phyloP scores from a whole-genome alignment of 257 asterid species.

The Paulownia fortunei region DNA sequence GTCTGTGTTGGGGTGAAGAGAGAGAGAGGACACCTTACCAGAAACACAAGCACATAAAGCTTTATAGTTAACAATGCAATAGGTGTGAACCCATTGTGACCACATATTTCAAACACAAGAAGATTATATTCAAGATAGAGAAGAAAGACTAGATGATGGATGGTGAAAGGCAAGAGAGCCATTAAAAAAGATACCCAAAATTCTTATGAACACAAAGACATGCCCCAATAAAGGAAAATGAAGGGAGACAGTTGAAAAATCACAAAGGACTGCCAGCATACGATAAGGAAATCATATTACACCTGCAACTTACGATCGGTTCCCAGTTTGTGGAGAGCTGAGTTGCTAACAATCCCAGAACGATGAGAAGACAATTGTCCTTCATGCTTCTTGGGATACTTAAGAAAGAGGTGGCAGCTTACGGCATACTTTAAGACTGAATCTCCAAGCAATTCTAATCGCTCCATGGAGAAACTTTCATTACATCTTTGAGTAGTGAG shows the following conservation, averaged over 20 bases:
- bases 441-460: conserved; percentile 94
- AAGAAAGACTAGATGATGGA: background rate
- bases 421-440: conserved; percentile 80
- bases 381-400: conserved; percentile 75
- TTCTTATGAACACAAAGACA: background rate
- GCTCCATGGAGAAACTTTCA: conserved; percentile 94
- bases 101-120: too few species aligned
- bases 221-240: background rate
- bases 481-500: conserved; percentile 79
- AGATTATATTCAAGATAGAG: too few species aligned
- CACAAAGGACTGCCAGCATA: background rate
- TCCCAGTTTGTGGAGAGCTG: conserved; percentile 77
- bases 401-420: conserved; percentile 82
- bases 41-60: too few species aligned
- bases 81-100: too few species aligned
- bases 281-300: conserved; percentile 19
- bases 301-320: conserved; percentile 80
- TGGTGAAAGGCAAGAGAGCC: background rate
- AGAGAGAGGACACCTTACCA: too few species aligned
- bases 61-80: too few species aligned
- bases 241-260: background rate
- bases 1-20: too few species aligned
- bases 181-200: background rate
- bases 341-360: conserved; percentile 57
- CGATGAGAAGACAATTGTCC: conserved; percentile 70